phyloP scores from a whole-genome alignment of 2,329 filamentous ascomycete species.

The Fusarium camptoceras region DNA sequence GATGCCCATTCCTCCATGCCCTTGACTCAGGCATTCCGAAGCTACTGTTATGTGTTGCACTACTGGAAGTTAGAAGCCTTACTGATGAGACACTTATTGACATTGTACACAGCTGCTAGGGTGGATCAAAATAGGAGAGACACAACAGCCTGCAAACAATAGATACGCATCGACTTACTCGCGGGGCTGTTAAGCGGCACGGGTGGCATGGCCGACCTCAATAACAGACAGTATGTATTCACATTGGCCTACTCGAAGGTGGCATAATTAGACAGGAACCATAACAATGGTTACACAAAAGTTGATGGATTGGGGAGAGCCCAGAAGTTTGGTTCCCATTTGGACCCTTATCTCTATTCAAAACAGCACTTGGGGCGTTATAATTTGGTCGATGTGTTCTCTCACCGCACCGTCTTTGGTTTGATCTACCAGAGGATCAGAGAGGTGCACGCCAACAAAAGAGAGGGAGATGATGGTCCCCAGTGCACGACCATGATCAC shows the following conservation, averaged over 20 bases:
- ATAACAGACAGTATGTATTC: constrained; percentile 6
- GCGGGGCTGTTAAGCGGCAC: constrained; percentile 12
- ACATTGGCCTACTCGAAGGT: not conserved
- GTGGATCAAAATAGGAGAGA: constrained; percentile 34
- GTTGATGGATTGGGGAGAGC: not conserved
- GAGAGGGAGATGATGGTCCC: constrained; percentile 11
- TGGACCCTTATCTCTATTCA: constrained; percentile 18
- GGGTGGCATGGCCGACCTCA: constrained; percentile 21
- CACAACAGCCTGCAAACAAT: constrained; percentile 11
- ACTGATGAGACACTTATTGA: constrained; percentile 14
- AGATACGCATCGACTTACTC: constrained; percentile 1
- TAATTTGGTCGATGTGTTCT: constrained; percentile 11
- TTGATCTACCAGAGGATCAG: constrained; percentile 21
- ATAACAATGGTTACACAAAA: constrained; percentile 8
- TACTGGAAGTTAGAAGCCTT: not conserved
- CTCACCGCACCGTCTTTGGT: constrained; percentile 11
- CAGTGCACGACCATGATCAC: constrained; percentile 42
- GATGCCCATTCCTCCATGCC: constrained; percentile 30
- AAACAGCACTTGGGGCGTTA: constrained; percentile 20
- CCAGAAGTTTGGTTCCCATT: constrained; percentile 6
- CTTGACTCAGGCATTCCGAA: constrained; percentile 37
- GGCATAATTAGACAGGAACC: constrained; percentile 9
- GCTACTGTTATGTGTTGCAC: constrained; percentile 8
- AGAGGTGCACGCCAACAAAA: constrained; percentile 4
- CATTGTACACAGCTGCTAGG: constrained; percentile 11